Evolutionary conservation across 805 yeast genomes (phyloP), one percentile per base, ranked within the genome.

Genomic region (Nakazawaea sp.): DNA sequence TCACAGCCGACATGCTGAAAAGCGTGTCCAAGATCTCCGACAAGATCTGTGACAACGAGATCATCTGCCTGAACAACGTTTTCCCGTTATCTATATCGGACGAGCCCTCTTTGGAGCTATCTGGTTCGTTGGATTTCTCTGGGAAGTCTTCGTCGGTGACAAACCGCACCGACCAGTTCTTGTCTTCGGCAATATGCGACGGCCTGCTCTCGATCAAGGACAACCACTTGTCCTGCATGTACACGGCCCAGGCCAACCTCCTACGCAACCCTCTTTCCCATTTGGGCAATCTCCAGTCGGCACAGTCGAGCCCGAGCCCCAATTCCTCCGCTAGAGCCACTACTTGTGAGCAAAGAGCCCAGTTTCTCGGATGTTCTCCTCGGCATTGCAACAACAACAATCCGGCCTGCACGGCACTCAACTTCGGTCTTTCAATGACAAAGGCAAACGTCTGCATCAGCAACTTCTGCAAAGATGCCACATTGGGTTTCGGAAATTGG

Each of bases 211-310:
- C 94, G 36, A 78, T 75, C 33, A 89, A 60, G 1, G 95, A 66
- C 8, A 81, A 69, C 97, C 97, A 90, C 53, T 89, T 87, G 51
- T 88, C 96, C 56, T 88, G 95, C 35, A 83, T 66, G 67, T 77
- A 90, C 1, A 88, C 92, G 0, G 97, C 97, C 97, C 98, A 90
- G 1, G 97, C 95, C 33, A 90, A 60, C 41, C 97, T 67, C 48
- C 86, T 74, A 36, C 98, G 68, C 33, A 90, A 61, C 5, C 95
- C 94, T 35, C 95, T 68, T 53, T 90, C 98, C 97, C 97, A 92
- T 48, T 81, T 80, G 0, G 97, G 97, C 25, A 90, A 61, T 50
- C 83, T 79, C 98, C 98, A 90, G 45, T 72, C 74, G 40, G 81
- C 78, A 50, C 97, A 89, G 52, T 89, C 90, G n/a, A 86, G 66